Conservation (phyloP, 2,329 filamentous ascomycete species). For the Fusarium phyllophilum region DNA sequence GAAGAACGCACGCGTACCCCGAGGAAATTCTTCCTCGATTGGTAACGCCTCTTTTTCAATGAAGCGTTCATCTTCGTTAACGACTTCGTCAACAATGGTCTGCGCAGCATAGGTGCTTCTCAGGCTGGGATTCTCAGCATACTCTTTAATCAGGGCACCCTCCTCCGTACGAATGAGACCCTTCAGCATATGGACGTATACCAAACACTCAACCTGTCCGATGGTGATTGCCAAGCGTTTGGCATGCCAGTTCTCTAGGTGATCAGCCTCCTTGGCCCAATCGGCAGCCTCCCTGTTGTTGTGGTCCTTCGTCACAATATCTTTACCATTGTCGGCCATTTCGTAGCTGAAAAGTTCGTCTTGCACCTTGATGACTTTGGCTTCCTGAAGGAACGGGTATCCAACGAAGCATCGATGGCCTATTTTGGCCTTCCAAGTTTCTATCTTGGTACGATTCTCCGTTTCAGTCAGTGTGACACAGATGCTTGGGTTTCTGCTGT, state of each 20-base stretch:
- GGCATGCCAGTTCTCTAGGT: slow-evolving; percentile 87
- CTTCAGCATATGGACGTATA: slow-evolving; percentile 93
- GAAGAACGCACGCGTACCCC: slow-evolving; percentile 87
- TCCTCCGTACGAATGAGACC: slow-evolving; percentile 91
- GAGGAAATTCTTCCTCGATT: slow-evolving; percentile 90
- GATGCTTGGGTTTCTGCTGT: slow-evolving; percentile 97
- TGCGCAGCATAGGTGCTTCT: slow-evolving; percentile 94
- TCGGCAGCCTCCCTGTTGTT: slow-evolving; percentile 79
- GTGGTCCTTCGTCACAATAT: slow-evolving; percentile 76
- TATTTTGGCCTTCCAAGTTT: slow-evolving; percentile 80
- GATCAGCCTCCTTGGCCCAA: slow-evolving; percentile 84
- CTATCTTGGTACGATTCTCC: slow-evolving; percentile 74
- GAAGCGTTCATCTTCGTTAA: slow-evolving; percentile 93
- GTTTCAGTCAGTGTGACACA: slow-evolving; percentile 84
- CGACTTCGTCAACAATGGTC: slow-evolving; percentile 86
- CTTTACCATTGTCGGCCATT: slow-evolving; percentile 71
- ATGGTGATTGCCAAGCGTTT: slow-evolving; percentile 90
- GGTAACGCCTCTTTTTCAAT: slow-evolving; percentile 88
- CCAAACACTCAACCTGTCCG: slow-evolving; percentile 85
- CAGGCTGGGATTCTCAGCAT: slow-evolving; percentile 83
- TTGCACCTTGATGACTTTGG: slow-evolving; percentile 86
- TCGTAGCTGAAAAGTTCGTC: slow-evolving; percentile 94
- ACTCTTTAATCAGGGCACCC: slow-evolving; percentile 92
- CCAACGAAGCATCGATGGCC: slow-evolving; percentile 90
- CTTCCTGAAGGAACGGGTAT: slow-evolving; percentile 95